Percentiles rank a stretch among this genome's conserved stretches.
These are phyloP conservation scores for Paradendryphiella salina DNA, from an alignment of 2,329 filamentous ascomycete genomes.

Conservation along the genomic window DNA sequence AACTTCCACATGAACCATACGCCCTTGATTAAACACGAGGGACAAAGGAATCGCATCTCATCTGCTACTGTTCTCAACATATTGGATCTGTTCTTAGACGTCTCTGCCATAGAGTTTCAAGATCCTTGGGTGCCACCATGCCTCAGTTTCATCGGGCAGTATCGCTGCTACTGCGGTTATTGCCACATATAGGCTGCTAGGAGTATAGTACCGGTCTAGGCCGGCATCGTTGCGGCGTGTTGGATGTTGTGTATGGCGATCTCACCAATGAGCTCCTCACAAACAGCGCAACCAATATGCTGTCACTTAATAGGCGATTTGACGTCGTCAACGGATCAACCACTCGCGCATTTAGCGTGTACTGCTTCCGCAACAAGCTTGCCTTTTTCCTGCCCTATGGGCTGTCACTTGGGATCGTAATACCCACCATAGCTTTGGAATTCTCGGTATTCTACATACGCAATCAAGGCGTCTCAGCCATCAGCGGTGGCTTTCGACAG, in stretches of 20 bases:
- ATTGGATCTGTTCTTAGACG: conserved; percentile 29
- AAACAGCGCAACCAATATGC: no score
- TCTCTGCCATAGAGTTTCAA: conserved; percentile 13
- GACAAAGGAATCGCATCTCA: conserved; percentile 2
- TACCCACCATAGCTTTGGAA: no score
- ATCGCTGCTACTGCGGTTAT: conserved; percentile 23
- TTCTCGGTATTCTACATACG: no score
- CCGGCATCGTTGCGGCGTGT: conserved; percentile 2
- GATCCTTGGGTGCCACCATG: conserved; percentile 10
- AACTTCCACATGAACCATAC: conserved; percentile 4
- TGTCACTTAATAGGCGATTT: no score
- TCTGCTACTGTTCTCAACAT: not conserved
- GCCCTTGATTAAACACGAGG: conserved; percentile 9
- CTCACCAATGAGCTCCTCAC: no score
- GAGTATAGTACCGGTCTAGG: conserved; percentile 16
- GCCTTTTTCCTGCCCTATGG: no score
- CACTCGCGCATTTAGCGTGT: no score
- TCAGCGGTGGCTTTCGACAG: no score
- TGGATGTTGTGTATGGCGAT: conserved; percentile 7
- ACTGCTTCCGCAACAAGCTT: no score
- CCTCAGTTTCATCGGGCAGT: conserved; percentile 14
- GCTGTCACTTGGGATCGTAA: no score
- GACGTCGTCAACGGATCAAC: no score
- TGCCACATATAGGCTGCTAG: conserved; percentile 31
- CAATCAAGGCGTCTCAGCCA: no score